Conservation (phyloP, 2,329 filamentous ascomycete genomes). For the Aspergillus fumigatiaffinis region DNA sequence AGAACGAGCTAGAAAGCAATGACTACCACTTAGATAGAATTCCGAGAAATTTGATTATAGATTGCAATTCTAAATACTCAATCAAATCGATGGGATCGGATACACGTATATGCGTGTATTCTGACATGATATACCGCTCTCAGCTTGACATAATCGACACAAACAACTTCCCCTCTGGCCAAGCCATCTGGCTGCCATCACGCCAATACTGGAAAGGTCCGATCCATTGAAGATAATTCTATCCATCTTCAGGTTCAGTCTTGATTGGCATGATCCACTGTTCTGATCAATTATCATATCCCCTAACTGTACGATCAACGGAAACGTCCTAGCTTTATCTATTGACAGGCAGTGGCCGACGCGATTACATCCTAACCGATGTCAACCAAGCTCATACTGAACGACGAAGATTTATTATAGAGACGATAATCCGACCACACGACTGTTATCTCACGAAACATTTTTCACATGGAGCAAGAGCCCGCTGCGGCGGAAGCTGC, state of each 20-base stretch:
- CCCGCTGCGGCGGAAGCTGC: conserved; percentile 17
- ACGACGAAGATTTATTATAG: not conserved
- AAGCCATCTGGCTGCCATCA: not conserved
- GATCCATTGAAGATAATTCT: not conserved
- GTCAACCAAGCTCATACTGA: not conserved
- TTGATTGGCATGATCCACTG: not conserved
- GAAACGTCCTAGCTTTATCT: not conserved
- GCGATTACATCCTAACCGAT: not conserved
- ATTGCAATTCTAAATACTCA: not conserved
- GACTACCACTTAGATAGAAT: not conserved
- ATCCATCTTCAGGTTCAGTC: not conserved
- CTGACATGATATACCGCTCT: not conserved
- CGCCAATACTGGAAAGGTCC: not conserved
- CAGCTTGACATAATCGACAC: not conserved
- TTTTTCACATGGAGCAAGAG: conserved; percentile 29
- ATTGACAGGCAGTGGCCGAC: not conserved
- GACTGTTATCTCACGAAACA: not conserved
- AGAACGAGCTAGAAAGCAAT: not conserved
- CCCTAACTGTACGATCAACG: not conserved
- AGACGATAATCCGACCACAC: not conserved
- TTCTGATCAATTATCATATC: not conserved
- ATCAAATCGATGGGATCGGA: not conserved
- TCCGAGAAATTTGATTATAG: not conserved
- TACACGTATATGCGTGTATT: not conserved
- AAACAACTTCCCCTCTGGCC: not conserved